Percentiles rank a stretch among this genome's conserved stretches.
Conservation (phyloP, 1,284 basidiomycete species). For the Boletus coffeatus region DNA sequence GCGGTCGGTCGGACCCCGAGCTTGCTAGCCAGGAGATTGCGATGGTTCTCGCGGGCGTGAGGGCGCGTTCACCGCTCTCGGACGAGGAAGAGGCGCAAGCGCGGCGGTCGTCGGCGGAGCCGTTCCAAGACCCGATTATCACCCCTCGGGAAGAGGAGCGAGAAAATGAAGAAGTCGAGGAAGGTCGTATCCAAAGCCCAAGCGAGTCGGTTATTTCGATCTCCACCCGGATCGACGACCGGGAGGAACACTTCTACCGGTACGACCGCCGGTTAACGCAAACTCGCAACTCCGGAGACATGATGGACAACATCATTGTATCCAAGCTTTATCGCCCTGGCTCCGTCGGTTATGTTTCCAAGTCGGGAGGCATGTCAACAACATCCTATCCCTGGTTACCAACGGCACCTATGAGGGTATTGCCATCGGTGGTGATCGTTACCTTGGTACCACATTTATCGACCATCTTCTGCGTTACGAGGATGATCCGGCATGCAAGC, state of each 20-base stretch:
- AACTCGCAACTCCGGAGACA: slow-evolving; percentile 36
- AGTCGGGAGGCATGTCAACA: slow-evolving; percentile 99
- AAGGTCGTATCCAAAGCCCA: slow-evolving; percentile 33
- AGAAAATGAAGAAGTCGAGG: slow-evolving; percentile 5
- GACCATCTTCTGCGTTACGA: slow-evolving; percentile 99
- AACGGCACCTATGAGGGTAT: slow-evolving; percentile 99
- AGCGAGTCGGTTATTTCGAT: slow-evolving; percentile 64
- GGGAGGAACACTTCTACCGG: slow-evolving; percentile 19
- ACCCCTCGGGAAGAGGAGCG: slow-evolving; percentile 9
- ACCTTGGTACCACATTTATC: slow-evolving; percentile 98
- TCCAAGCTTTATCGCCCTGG: slow-evolving; percentile 99
- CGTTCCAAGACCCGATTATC: slow-evolving; percentile 2
- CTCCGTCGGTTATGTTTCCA: slow-evolving; percentile 98
- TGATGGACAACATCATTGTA: slow-evolving; percentile 99
- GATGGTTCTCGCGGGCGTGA: slow-evolving; percentile 61
- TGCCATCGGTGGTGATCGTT: slow-evolving; percentile 98
- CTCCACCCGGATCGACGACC: slow-evolving; percentile 52
- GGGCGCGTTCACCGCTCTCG: slow-evolving; percentile 46
- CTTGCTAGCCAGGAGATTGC: slow-evolving; percentile 66
- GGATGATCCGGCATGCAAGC: slow-evolving; percentile 95
- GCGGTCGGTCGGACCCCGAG: slow-evolving; percentile 57
- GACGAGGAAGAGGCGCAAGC: slow-evolving; percentile 30
- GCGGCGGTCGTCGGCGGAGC: slow-evolving; percentile 6
- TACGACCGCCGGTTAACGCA: slow-evolving; percentile 29
- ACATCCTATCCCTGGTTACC: slow-evolving; percentile 95